A percentile compares a stretch with the other conserved stretches of the same genome.
Conservation (phyloP, 1,284 basidiomycete genomes). For the Mycosarcoma mackinlayi region DNA sequence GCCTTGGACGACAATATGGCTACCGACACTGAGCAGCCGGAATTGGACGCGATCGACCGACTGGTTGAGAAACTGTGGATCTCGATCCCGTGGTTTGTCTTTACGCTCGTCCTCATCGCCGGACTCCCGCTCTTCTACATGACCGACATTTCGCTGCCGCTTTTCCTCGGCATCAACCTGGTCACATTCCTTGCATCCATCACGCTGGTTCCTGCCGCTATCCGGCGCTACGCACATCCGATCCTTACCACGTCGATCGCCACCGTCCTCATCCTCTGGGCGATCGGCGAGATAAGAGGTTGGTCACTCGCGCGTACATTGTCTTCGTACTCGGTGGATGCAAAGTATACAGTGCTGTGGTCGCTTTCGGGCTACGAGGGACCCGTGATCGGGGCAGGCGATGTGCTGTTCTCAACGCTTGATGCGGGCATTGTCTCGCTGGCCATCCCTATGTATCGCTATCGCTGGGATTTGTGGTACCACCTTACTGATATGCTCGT, state of each 20-base stretch:
- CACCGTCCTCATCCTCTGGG: slow-evolving; percentile 60
- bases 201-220: slow-evolving; percentile 48
- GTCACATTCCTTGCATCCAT: slow-evolving; percentile 55
- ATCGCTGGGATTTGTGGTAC: slow-evolving; percentile 48
- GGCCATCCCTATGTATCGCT: slow-evolving; percentile 61
- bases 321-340: slow-evolving; percentile 41
- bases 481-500: slow-evolving; percentile 47
- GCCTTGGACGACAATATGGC: neutral
- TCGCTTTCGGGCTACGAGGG: slow-evolving; percentile 42
- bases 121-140: slow-evolving; percentile 56
- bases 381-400: slow-evolving; percentile 58
- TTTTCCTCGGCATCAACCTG: slow-evolving; percentile 57
- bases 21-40: slow-evolving; percentile 4
- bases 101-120: slow-evolving; percentile 40
- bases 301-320: slow-evolving; percentile 38
- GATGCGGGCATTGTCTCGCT: slow-evolving; percentile 61
- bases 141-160: slow-evolving; percentile 52
- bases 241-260: slow-evolving; percentile 57
- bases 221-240: slow-evolving; percentile 56
- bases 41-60: slow-evolving; percentile 53
- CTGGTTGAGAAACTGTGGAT: slow-evolving; percentile 42
- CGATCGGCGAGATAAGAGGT: slow-evolving; percentile 39
- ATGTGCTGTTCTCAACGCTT: slow-evolving; percentile 54
- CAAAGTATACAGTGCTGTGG: slow-evolving; percentile 56
- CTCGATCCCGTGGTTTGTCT: slow-evolving; percentile 46